phyloP scores from a whole-genome alignment of 768 basidiomycete species.

The Tricholoma sp. region DNA sequence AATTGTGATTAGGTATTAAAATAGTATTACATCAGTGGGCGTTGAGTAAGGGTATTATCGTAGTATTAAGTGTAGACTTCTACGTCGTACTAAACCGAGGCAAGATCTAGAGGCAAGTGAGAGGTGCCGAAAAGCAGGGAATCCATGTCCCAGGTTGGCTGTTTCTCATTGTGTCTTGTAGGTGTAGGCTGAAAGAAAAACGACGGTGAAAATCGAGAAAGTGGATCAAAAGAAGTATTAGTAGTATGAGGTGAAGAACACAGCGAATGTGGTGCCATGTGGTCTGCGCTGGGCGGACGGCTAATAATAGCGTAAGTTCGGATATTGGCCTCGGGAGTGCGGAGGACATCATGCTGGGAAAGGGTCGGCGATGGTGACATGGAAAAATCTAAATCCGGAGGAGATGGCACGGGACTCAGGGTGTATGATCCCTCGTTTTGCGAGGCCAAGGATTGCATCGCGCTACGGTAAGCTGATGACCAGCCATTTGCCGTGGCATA shows the following conservation, averaged over 20 bases:
- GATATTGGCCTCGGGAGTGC: neutral
- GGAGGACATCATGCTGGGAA: neutral
- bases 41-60: neutral
- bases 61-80: neutral
- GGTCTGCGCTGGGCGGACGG: neutral
- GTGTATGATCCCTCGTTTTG: neutral
- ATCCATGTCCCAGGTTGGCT: neutral
- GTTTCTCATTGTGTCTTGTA: neutral
- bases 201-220: neutral
- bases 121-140: neutral
- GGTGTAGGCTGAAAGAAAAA: neutral
- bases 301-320: neutral
- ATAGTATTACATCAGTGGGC: neutral
- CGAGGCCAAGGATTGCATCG: neutral
- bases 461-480: no score
- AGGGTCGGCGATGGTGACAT: slow-evolving; percentile 2
- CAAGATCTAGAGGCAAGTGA: neutral
- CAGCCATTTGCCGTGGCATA: neutral
- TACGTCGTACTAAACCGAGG: no score
- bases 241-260: neutral
- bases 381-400: neutral
- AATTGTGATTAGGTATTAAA: no score
- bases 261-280: neutral
- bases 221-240: neutral
- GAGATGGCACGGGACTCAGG: neutral